These are phyloP conservation scores for Chaetomium fimeti DNA, from an alignment of 495 filamentous ascomycete species.

Conservation along the genomic window DNA sequence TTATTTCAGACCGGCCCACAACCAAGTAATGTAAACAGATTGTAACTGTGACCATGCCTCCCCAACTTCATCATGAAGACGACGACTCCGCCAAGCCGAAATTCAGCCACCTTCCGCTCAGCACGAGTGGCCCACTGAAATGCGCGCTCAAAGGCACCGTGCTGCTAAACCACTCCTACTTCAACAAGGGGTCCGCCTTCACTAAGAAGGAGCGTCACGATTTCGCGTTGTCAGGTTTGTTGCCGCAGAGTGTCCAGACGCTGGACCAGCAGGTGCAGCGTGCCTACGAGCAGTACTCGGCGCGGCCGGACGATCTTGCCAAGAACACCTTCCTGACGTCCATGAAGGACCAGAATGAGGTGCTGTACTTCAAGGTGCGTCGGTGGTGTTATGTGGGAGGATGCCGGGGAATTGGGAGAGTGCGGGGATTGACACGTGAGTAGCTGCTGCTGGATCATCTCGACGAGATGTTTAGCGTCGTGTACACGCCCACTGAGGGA, in stretches of 20 bases:
- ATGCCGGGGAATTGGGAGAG: neutral
- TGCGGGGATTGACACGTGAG: neutral
- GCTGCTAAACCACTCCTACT: slow-evolving; percentile 65
- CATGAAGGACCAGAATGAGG: slow-evolving; percentile 81
- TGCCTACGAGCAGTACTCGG: slow-evolving; percentile 76
- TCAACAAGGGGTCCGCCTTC: slow-evolving; percentile 85
- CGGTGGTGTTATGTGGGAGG: neutral
- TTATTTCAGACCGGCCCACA: too few species aligned
- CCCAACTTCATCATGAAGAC: slow-evolving; percentile 1
- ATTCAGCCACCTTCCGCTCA: slow-evolving; percentile 61
- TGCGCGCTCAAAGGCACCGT: slow-evolving; percentile 59
- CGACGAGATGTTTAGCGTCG: slow-evolving; percentile 81
- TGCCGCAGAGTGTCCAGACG: slow-evolving; percentile 71
- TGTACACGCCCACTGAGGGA: slow-evolving; percentile 89
- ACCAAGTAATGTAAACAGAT: too few species aligned
- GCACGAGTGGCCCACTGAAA: slow-evolving; percentile 61
- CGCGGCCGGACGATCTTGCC: slow-evolving; percentile 58
- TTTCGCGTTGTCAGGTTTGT: slow-evolving; percentile 68
- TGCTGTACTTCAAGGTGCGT: slow-evolving; percentile 66
- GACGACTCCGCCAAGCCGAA: slow-evolving; percentile 36
- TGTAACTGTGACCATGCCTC: neutral
- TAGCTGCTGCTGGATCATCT: slow-evolving; percentile 48
- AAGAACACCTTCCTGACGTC: slow-evolving; percentile 88
- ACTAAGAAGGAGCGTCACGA: slow-evolving; percentile 62
- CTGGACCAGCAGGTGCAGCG: slow-evolving; percentile 76